Percentiles rank a stretch among this genome's conserved stretches.
Evolutionary conservation across 2,329 filamentous ascomycete species (phyloP).

Genomic region (Penicillium aurantiogriseum): DNA sequence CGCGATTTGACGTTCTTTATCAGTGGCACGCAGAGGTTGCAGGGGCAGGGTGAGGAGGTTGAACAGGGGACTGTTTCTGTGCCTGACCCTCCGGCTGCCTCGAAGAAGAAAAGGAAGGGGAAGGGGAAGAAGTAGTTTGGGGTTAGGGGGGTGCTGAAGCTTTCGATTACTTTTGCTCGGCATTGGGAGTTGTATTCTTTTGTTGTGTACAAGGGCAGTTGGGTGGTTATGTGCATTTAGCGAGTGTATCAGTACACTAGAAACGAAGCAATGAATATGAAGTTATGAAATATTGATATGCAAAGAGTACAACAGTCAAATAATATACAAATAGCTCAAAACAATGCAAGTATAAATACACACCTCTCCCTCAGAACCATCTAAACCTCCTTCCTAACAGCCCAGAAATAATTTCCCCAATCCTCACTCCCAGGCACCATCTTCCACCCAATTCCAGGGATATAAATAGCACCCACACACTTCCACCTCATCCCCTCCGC

Average conservation of each 20-base stretch:
- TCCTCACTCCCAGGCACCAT: constrained; percentile 76
- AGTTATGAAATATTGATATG: neutral
- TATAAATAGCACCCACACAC: constrained; percentile 80
- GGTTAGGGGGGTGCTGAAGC: neutral
- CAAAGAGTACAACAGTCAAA: neutral
- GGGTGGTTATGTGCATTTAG: neutral
- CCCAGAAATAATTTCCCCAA: constrained; percentile 96
- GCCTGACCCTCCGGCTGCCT: constrained; percentile 53
- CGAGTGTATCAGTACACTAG: neutral
- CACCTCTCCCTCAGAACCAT: neutral
- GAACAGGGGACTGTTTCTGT: constrained; percentile 70
- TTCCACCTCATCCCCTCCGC: constrained; percentile 55
- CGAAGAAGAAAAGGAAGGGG: constrained; percentile 44
- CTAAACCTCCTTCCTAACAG: constrained; percentile 59
- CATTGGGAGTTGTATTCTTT: neutral
- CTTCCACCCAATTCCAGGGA: constrained; percentile 88
- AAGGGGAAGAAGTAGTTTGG: constrained; percentile 16
- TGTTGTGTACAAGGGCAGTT: neutral
- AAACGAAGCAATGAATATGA: neutral
- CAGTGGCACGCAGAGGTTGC: constrained; percentile 75
- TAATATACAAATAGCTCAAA: neutral
- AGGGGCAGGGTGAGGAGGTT: constrained; percentile 68
- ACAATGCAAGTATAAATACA: constrained; percentile 1
- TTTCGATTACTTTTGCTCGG: neutral
- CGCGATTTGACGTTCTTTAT: constrained; percentile 86